Conservation (phyloP, 75 land plant genomes). For the Gnetum montanum region DNA sequence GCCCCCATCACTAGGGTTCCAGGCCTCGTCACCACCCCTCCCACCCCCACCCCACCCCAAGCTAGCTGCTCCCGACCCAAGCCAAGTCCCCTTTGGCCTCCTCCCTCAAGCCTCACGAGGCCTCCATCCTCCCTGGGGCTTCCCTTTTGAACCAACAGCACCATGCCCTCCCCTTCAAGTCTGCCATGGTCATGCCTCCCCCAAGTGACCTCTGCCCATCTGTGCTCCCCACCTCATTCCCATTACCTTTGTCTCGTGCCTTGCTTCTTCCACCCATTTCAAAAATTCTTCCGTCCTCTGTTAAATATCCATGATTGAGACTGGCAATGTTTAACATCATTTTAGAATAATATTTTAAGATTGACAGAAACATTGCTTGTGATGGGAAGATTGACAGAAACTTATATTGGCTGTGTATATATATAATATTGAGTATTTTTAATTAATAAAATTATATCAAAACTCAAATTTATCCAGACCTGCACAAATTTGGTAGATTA, state of each 20-base stretch:
- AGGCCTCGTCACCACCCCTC: neutral
- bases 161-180: neutral
- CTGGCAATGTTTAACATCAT: too few relatives aligned
- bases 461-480: too few relatives aligned
- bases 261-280: neutral
- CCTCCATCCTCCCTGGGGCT: neutral
- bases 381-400: too few relatives aligned
- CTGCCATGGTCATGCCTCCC: neutral
- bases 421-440: too few relatives aligned
- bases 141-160: neutral
- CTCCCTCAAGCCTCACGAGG: neutral
- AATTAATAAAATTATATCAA: too few relatives aligned
- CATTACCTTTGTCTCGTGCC: neutral
- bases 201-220: neutral
- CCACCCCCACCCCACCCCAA: neutral
- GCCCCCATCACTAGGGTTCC: neutral
- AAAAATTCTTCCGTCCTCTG: neutral
- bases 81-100: neutral
- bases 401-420: too few relatives aligned
- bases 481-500: too few relatives aligned
- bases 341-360: too few relatives aligned
- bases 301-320: too few relatives aligned
- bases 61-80: neutral
- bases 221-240: neutral
- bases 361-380: too few relatives aligned